Base-by-base conservation (phyloP, 306 rosid genomes). In the Vigna reflexopilosa region DNA sequence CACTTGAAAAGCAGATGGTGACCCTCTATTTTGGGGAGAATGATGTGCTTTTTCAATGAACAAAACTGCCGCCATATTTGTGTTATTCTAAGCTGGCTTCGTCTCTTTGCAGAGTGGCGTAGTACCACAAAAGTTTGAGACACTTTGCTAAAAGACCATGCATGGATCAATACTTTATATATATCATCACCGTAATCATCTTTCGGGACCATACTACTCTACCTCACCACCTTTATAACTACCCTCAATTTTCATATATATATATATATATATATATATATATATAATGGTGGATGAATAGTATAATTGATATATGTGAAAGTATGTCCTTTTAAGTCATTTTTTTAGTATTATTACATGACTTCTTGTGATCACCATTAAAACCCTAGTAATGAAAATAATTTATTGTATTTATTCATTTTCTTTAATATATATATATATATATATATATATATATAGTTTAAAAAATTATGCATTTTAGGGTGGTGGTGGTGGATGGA, bases 11-110 rank as follows among this genome's bases (percentile, higher is more conserved):
- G 73, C 22, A 81, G 75, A 51, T 80, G 79, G 67, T 84, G 83
- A 75, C 77, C 92, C 86, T 65, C 61, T 75, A 75, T 89, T 89
- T 85, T 84, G 87, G 96, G 96, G 83, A 55, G 63, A 56, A 67
- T 68, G 66, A 54, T 17, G 14, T 67, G 71, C 88, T 87, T 84
- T 85, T 80, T 80, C 85, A 56, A 75, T 38, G 66, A 67, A 77
- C 58, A 54, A 77, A 42, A 48, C 62, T 80, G 79, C 86, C 83
- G 48, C 87, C 88, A 84, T 84, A 81, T 80, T 84, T 83, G 79
- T 87, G 69, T 73, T 67, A 28, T 77, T 63, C 80, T 36, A 78
- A 72, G 81, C 80, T 80, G 73, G 70, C 77, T 74, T 75, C 71
- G 74, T 50, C 72, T 57, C 76, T 85, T 70, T 84, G 78, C 61